Base-by-base conservation (phyloP, 345 rosid genomes). In the Pistacia atlantica region DNA sequence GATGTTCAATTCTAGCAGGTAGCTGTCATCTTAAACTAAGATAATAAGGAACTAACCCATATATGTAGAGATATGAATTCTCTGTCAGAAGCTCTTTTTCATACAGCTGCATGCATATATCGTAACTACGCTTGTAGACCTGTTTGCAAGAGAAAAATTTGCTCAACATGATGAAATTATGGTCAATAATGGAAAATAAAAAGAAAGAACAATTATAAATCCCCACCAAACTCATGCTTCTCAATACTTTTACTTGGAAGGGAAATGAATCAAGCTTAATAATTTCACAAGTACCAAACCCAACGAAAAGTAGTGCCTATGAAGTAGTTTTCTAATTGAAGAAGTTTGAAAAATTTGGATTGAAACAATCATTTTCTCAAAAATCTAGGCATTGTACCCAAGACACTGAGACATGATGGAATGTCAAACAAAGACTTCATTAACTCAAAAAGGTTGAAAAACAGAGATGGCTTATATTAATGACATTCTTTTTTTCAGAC, bases 51-150 rank as follows among this genome's bases (percentile, higher is more conserved):
- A 84, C 90, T 69, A 77, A 95, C 99, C 98, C 98, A 56, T 92
- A 87, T 70, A 90, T 74, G 74, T 91, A 79, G 69, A 93, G 91
- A 81, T 87, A 95, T 62, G 98, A 95, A 84, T 75, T 85, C 65
- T 82, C 91, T 42, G 90, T 89, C 81, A 89, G 76, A 80, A 93
- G 89, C 85, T 95, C 99, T 83, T 90, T 95, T 84, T 92, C 95
- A 82, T 93, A 93, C 52, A 95, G 81, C 82, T 89, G 94, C 87
- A 80, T 78, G 84, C 99, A 93, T 75, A 93, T 79, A 71, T 90
- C 95, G 78, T 81, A 85, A 78, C 98, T 92, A 76, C 97, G 91
- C 80, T 88, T 87, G 89, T 92, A 92, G 64, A 93, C 98, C 99
- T 96, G 89, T 57, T 65, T 77, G 55, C 66, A 84, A 73, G 45